A percentile compares a stretch with the other conserved stretches of the same genome.
Evolutionary conservation across 192 early-diverging fungal species (phyloP).

Genomic region (Endogone sp.): DNA sequence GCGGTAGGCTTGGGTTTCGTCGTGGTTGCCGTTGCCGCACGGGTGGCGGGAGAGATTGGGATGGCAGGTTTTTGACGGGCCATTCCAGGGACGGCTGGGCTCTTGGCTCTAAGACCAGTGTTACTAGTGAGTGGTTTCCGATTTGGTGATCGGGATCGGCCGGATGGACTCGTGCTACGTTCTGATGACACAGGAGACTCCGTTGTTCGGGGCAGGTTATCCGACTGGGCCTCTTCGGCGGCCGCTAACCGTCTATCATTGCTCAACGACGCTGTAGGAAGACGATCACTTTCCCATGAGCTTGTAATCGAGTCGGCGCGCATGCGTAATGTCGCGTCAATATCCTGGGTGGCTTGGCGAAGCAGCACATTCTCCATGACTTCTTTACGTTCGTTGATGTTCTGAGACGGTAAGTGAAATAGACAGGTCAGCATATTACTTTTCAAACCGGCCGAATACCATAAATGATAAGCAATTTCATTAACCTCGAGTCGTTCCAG

Average conservation of each 20-base stretch:
- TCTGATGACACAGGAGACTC: neutral
- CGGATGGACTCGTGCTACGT: neutral
- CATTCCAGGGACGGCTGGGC: neutral
- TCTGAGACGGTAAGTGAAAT: constrained; percentile 8
- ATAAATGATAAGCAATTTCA: neutral
- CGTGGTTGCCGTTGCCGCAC: neutral
- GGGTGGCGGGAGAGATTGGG: neutral
- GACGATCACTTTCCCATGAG: too few species aligned
- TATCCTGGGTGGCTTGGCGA: constrained; percentile 23
- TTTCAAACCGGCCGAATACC: too few species aligned
- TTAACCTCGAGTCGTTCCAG: constrained; percentile 18
- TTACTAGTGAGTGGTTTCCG: neutral
- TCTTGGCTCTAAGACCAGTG: neutral
- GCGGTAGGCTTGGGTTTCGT: neutral
- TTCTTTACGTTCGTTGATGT: constrained; percentile 22
- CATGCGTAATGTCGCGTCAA: constrained; percentile 7
- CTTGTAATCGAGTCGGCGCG: neutral
- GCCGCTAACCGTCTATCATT: neutral
- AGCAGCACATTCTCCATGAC: constrained; percentile 27
- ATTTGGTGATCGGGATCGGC: neutral
- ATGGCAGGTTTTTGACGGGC: neutral
- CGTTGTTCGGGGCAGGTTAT: neutral
- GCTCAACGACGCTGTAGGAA: too few species aligned
- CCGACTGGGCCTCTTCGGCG: neutral
- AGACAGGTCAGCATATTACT: too few species aligned